Base-by-base conservation (phyloP, 768 basidiomycete species). In the Auriscalpium microsporum region DNA sequence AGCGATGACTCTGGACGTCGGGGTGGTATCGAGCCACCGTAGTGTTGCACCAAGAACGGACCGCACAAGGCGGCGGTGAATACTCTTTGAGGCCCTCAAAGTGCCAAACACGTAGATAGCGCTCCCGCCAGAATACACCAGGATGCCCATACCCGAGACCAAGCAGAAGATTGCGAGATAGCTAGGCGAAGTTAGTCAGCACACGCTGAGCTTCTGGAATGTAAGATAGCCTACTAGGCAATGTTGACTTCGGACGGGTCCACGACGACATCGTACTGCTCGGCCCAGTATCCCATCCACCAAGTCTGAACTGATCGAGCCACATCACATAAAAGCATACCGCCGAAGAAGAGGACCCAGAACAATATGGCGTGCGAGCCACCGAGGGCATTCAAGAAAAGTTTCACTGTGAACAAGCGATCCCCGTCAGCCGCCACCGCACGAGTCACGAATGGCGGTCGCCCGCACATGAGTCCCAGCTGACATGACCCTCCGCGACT, bases 21-120 rank as follows among this genome's bases (percentile, higher is more conserved):
- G 78, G 1, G 76, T 77, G 7, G 65, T 72, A 56, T 81, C 79
- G 10, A 80, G 68, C 74, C 76, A 80, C 57, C 40, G 13, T 42
- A 86, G 65, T 1, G 85, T 86, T 4, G 82, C 78, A 6, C 80
- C 75, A 10, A 87, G 65, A 0, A 87, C 64, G 10, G 82, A 75
- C 28, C 74, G 66, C 4, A 86, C 58, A 1, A 87, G 72, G 55
- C 72, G 67, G 21, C 64, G 62, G 61, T 86, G 84, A 11, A 87
- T 79, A 6, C 57, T 65, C 54, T 74, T 71, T 3, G 82, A 82
- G 1, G 84, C 84, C 52, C 79, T 70, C 50, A 82, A 62, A 2
- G 71, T 62, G 2, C 81, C 83, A 37, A 67, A 68, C n/a, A 78
- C 68, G 61, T 75, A 84, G 23, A 63, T 48, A 8, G 75, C 52